Base-by-base conservation (phyloP, 495 filamentous ascomycete genomes). In the Astrocystis sublimbata region DNA sequence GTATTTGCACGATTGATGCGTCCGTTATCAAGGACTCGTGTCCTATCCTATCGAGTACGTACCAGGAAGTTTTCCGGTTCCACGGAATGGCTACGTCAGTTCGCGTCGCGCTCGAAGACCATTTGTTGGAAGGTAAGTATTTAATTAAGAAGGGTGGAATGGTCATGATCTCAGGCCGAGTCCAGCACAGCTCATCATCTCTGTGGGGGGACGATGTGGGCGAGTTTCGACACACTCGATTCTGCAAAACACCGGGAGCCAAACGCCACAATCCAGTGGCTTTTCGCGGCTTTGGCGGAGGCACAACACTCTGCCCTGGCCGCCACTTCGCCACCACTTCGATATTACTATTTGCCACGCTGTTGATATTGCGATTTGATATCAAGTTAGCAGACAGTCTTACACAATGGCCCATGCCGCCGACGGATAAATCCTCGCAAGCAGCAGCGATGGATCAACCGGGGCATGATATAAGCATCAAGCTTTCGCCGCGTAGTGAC, bases 331-430 rank as follows among this genome's bases (percentile, higher is more conserved):
- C 68, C 1, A 58, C 62, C 3, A 64, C 60, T 3, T 66, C 73
- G 63, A 67, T 73, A n/a, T 28, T 73, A 15, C 45, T 63, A 31
- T 47, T 69, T 38, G 50, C 72, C 0, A 52, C 57, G 0, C 19
- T 67, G 15, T 5, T 67, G 12, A 31, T 63, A 2, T 26, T 68
- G 10, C 53, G 66, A 10, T 68, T 66, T 38, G 68, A 71, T 30
- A n/a, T 68, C n/a, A 10, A 35, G 4, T 64, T 63, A 0, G 23
- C 33, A 15, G 19, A 13, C 4, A 60, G 60, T n/a, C n/a, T n/a
- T n/a, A n/a, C n/a, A 2, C 47, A 47, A 42, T 65, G 63, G 68
- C 76, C 73, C n/a, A 72, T 71, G 65, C 77, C 77, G 33, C 64
- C 70, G 9, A 77, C 79, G 24, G 40, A 5, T 4, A 68, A 83